A percentile compares a stretch with the other conserved stretches of the same genome.
Conservation (phyloP, 441 rosid genomes). For the Euphorbia schlechtendalii region DNA sequence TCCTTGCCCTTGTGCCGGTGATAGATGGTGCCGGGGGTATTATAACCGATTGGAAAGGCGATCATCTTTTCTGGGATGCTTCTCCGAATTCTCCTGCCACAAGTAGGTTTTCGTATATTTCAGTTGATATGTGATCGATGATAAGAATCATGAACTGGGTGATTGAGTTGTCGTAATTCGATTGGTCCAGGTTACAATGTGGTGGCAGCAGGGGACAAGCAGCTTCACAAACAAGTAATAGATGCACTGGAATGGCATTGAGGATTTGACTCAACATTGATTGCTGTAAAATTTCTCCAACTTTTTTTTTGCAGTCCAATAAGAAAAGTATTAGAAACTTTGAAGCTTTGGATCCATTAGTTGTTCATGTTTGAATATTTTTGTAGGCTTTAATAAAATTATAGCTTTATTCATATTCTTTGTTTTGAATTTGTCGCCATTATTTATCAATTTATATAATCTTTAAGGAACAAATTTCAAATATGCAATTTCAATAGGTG, state of each 20-base stretch:
- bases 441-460: too few species aligned
- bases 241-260: slow-evolving; percentile 56
- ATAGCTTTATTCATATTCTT: too few species aligned
- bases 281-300: neutral
- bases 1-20: slow-evolving; percentile 83
- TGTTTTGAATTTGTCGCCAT: too few species aligned
- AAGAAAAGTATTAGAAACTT: neutral
- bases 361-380: too few species aligned
- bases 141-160: neutral
- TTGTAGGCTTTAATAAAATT: too few species aligned
- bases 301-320: neutral
- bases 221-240: slow-evolving; percentile 63
- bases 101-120: slow-evolving; percentile 34
- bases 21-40: slow-evolving; percentile 90
- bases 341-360: too few species aligned
- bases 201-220: slow-evolving; percentile 79
- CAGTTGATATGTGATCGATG: neutral
- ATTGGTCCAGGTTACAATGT: slow-evolving; percentile 85
- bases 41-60: slow-evolving; percentile 81
- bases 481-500: too few species aligned
- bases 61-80: slow-evolving; percentile 67
- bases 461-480: too few species aligned
- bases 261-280: slow-evolving; percentile 12
- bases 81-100: slow-evolving; percentile 50
- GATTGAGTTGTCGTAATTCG: slow-evolving; percentile 11